These are phyloP conservation scores for Saturnispora gosingensis DNA, from an alignment of 805 yeast species.

Conservation along the genomic window DNA sequence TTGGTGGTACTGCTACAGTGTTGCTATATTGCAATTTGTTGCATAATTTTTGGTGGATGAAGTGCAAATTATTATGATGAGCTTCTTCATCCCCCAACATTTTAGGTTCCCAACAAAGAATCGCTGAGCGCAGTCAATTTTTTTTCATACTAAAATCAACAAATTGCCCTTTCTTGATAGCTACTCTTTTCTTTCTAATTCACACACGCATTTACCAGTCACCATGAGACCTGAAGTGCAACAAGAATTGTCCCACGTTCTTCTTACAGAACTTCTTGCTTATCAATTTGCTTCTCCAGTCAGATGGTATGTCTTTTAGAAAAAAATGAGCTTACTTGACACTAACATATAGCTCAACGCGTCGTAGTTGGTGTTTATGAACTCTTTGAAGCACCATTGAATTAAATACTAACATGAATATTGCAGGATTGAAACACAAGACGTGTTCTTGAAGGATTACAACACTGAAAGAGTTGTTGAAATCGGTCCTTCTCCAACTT, in stretches of 20 bases:
- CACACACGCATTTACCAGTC: not conserved
- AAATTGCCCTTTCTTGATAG: not conserved
- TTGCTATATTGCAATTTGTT: no score
- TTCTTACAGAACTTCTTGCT: slow-evolving; percentile 91
- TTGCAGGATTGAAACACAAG: slow-evolving; percentile 84
- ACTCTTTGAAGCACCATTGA: not conserved
- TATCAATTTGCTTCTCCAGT: slow-evolving; percentile 99
- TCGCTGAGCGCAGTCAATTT: not conserved
- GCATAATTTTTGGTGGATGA: not conserved
- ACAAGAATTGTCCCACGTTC: slow-evolving; percentile 93
- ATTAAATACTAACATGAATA: slow-evolving; percentile 8
- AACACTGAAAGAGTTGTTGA: slow-evolving; percentile 97
- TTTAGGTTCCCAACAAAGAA: not conserved
- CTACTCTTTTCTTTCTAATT: not conserved
- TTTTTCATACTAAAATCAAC: not conserved
- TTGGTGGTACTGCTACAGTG: no score
- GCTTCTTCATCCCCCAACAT: not conserved
- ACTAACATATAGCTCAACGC: not conserved
- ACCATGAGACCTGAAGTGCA: slow-evolving; percentile 87
- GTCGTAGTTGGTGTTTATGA: not conserved
- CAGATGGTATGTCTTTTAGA: slow-evolving; percentile 54
- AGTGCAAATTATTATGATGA: not conserved
- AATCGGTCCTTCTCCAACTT: slow-evolving; percentile 97
- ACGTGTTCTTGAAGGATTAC: slow-evolving; percentile 86
- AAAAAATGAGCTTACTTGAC: not conserved